phyloP scores from a whole-genome alignment of 2,329 filamentous ascomycete species.

The Aureobasidium namibiae region DNA sequence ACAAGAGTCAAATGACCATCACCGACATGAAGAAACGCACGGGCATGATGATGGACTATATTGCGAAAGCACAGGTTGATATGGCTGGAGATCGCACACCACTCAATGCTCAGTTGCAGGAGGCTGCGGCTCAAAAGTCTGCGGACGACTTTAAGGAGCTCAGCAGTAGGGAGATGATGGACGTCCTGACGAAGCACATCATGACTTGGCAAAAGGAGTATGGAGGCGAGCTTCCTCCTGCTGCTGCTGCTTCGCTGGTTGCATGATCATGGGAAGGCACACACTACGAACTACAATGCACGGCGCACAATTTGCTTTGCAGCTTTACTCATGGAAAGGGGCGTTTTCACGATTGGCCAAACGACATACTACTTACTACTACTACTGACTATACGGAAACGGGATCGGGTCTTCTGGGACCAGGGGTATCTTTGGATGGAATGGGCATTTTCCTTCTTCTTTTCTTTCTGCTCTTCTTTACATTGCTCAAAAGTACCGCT shows the following conservation, averaged over 20 bases:
- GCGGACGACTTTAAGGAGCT: slow-evolving; percentile 75
- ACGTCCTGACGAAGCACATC: slow-evolving; percentile 68
- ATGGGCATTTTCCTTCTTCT: neutral
- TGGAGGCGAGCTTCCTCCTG: slow-evolving; percentile 24
- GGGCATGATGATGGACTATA: slow-evolving; percentile 79
- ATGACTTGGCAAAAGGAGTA: slow-evolving; percentile 72
- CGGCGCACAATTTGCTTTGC: no score
- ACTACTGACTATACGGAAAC: neutral
- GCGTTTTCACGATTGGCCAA: neutral
- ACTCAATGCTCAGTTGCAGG: slow-evolving; percentile 23
- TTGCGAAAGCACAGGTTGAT: slow-evolving; percentile 80
- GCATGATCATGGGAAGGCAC: neutral
- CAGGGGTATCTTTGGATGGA: neutral
- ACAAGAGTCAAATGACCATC: slow-evolving; percentile 19
- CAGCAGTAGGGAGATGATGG: slow-evolving; percentile 84
- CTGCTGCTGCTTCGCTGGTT: neutral
- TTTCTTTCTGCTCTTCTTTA: neutral
- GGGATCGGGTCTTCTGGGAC: neutral
- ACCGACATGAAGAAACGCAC: slow-evolving; percentile 52
- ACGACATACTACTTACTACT: neutral
- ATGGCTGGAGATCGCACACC: slow-evolving; percentile 55
- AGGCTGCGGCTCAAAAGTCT: slow-evolving; percentile 41
- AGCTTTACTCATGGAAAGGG: neutral
- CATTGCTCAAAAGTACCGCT: no score
- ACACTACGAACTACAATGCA: neutral